Percentiles rank a stretch among this genome's conserved stretches.
These are phyloP conservation scores for Metschnikowia bowlesiae DNA, from an alignment of 805 yeast genomes.

Conservation along the genomic window DNA sequence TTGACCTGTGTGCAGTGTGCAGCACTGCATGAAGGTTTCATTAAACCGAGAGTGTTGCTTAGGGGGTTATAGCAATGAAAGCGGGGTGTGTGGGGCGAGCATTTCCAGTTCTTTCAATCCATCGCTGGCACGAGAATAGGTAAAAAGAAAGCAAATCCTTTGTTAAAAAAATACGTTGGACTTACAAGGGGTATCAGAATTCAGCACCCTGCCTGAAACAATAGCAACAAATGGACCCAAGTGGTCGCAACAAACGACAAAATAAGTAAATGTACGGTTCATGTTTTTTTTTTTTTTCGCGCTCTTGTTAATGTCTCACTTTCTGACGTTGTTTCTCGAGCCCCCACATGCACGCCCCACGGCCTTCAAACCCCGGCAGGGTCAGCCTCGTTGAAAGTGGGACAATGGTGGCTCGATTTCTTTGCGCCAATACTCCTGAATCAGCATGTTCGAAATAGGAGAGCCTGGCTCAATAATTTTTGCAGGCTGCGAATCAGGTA, in stretches of 20 bases:
- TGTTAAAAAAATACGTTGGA: background rate
- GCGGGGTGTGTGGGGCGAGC: background rate
- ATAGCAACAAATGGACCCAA: constrained; percentile 3
- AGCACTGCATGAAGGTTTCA: constrained; percentile 2
- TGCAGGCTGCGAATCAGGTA: background rate
- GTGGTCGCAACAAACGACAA: background rate
- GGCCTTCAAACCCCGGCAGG: background rate
- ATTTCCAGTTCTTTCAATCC: background rate
- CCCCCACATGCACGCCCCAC: background rate
- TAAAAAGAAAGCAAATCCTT: background rate
- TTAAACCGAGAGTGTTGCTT: background rate
- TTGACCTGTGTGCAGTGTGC: background rate
- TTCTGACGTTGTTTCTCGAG: background rate
- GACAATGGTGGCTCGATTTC: background rate
- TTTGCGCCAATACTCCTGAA: background rate
- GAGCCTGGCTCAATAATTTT: background rate
- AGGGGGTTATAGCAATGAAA: background rate
- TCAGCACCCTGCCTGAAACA: background rate
- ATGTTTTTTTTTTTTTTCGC: background rate
- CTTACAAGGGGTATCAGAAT: background rate
- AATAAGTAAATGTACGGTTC: background rate
- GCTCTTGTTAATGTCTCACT: constrained; percentile 2
- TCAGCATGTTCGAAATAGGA: background rate
- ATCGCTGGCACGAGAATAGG: too few relatives aligned
- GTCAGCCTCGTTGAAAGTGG: background rate